phyloP scores from a whole-genome alignment of 2,329 filamentous ascomycete species.

The Escovopsis sp. region DNA sequence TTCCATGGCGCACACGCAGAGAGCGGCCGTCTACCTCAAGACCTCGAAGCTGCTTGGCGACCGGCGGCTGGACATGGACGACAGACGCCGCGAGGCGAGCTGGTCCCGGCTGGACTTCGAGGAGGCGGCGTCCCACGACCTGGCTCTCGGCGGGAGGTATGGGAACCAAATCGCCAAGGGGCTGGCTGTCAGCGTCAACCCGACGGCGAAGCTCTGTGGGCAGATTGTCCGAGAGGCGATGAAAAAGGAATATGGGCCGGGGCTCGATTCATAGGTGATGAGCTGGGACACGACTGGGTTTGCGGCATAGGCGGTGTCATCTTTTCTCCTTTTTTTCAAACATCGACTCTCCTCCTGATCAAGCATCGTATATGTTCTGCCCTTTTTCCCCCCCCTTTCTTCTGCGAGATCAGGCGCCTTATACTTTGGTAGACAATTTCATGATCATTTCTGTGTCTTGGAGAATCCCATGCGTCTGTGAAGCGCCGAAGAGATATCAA shows the following conservation, averaged over 20 bases:
- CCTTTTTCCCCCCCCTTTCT: too few relatives aligned
- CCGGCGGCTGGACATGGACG: conserved; percentile 24
- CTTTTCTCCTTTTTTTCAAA: neutral
- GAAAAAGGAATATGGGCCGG: conserved; percentile 50
- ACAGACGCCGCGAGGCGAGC: conserved; percentile 24
- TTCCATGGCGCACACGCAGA: conserved; percentile 56
- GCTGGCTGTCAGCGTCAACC: conserved; percentile 49
- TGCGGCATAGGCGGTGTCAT: neutral
- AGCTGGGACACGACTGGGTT: neutral
- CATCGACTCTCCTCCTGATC: too few relatives aligned
- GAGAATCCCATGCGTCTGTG: conserved; percentile 17
- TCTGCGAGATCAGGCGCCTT: too few relatives aligned
- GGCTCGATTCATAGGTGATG: conserved; percentile 19
- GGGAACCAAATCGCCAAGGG: conserved; percentile 51
- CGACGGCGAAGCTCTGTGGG: conserved; percentile 53
- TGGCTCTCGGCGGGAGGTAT: conserved; percentile 47
- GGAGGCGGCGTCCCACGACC: conserved; percentile 45
- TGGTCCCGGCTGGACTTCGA: conserved; percentile 45
- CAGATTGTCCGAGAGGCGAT: conserved; percentile 55
- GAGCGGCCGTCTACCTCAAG: conserved; percentile 47
- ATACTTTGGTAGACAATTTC: neutral
- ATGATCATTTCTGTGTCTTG: conserved; percentile 7
- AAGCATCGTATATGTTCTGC: neutral
- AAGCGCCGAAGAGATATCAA: too few relatives aligned
- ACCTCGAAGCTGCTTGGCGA: conserved; percentile 34